These are phyloP conservation scores for Harringtonia aguacate DNA, from an alignment of 2,329 filamentous ascomycete genomes.

Conservation along the genomic window DNA sequence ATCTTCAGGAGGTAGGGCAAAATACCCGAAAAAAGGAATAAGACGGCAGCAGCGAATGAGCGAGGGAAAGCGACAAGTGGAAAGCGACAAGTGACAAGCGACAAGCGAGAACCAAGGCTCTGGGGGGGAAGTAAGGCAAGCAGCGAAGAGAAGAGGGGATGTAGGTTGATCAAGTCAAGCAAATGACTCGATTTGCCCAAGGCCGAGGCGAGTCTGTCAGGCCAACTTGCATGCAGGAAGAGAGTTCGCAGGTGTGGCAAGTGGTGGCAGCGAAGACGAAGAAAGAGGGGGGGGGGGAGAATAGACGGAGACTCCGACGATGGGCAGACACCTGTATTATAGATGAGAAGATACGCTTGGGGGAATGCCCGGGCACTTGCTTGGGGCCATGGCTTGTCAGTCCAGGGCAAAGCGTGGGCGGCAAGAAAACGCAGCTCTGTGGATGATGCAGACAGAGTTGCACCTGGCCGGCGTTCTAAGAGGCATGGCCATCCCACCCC, in stretches of 20 bases:
- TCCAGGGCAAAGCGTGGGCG: too few species aligned
- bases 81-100: slow-evolving; percentile 5
- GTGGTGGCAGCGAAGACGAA: slow-evolving; percentile 24
- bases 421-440: too few species aligned
- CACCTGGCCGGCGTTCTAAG: too few species aligned
- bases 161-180: slow-evolving; percentile 24
- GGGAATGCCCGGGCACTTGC: too few species aligned
- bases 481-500: too few species aligned
- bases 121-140: slow-evolving; percentile 2
- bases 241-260: slow-evolving; percentile 19
- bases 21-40: too few species aligned
- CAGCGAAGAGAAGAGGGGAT: slow-evolving; percentile 5
- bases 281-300: slow-evolving; percentile 17
- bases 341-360: too few species aligned
- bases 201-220: slow-evolving; percentile 20
- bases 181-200: slow-evolving; percentile 28
- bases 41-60: slow-evolving; percentile 6
- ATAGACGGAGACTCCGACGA: slow-evolving; percentile 7
- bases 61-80: background rate
- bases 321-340: too few species aligned
- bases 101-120: slow-evolving; percentile 7
- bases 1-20: slow-evolving; percentile 26
- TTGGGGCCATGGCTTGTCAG: too few species aligned
- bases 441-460: too few species aligned
- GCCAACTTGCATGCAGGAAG: slow-evolving; percentile 20